Base-by-base conservation (phyloP, 2,329 filamentous ascomycete species). In the Xylaria sp. region DNA sequence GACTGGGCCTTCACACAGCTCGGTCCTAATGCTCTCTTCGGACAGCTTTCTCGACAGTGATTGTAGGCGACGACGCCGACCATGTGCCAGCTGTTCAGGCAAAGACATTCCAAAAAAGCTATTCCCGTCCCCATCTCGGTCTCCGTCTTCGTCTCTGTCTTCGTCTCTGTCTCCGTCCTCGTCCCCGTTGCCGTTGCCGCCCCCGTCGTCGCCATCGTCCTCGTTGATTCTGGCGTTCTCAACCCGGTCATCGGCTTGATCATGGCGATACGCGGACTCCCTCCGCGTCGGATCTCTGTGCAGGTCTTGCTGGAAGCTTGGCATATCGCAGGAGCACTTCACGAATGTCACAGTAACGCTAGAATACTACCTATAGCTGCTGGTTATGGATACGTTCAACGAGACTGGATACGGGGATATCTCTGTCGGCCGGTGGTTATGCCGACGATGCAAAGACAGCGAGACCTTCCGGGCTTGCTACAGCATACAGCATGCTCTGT, bases 1-100 rank as follows among this genome's bases (percentile, higher is more conserved):
- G 18, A 89, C 53, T 0, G 83, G 87, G 0, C 87, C 88, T 63
- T 90, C 88, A 73, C 87, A 89, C 10, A 90, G 79, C 34, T 90
- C 87, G 30, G 86, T 88, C 25, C 84, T 82, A 43, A 90, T 85
- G 75, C 86, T 89, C 75, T 89, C 87, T 68, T 89, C 87, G 0
- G 88, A 90, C 32, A 83, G 76, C 46, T 79, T 82, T 60, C 82
- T 81, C 10, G 63, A 50, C 23, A 52, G 41, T 9, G 58, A 20
- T 32, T 63, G 56, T 20, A 79, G 64, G 18, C 48, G 30, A 61
- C 48, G 61, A 36, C 20, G 53, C 8, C 15, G 25, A 4, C n/a
- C 13, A 25, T 56, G 46, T 18, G 45, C 55, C 20, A 28, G 23
- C 39, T 57, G 70, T 36, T 71, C 59, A 72, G 67, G 74, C 76